phyloP scores from a whole-genome alignment of 164 flowering plant genomes.

The Liquidambar formosana region DNA sequence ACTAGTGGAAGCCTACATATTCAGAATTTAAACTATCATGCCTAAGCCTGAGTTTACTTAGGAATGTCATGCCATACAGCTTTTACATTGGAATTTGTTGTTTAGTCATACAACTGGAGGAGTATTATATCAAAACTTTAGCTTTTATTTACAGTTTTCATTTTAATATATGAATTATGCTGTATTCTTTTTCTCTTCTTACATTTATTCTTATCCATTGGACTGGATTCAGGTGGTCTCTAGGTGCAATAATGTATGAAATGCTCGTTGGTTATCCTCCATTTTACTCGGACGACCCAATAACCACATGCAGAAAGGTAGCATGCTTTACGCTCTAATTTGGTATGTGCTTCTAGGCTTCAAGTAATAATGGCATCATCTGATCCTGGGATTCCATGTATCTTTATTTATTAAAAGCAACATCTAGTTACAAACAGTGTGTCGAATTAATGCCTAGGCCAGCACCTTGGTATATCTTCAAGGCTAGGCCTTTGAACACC shows the following conservation, averaged over 20 bases:
- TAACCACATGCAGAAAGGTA: slow-evolving; percentile 58
- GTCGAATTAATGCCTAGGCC: not conserved
- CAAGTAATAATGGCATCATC: too few species aligned
- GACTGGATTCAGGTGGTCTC: slow-evolving; percentile 44
- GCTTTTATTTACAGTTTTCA: not conserved
- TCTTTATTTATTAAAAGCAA: too few species aligned
- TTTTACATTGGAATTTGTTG: too few species aligned
- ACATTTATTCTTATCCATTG: not conserved
- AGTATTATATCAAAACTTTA: too few species aligned
- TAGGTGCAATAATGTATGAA: slow-evolving; percentile 62
- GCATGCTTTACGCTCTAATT: not conserved
- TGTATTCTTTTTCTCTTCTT: not conserved
- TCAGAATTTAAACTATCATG: too few species aligned
- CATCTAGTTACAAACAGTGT: too few species aligned
- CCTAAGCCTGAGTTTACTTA: too few species aligned
- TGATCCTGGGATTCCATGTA: too few species aligned
- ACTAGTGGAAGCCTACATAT: too few species aligned
- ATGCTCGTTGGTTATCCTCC: slow-evolving; percentile 65
- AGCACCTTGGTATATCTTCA: not conserved
- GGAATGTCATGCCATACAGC: too few species aligned
- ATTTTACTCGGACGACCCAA: slow-evolving; percentile 54
- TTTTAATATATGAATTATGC: not conserved
- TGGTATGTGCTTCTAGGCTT: not conserved
- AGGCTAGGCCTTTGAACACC: not conserved
- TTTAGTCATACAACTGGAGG: too few species aligned